phyloP scores from a whole-genome alignment of 2,329 filamentous ascomycete species.

The Colletotrichum costaricense region DNA sequence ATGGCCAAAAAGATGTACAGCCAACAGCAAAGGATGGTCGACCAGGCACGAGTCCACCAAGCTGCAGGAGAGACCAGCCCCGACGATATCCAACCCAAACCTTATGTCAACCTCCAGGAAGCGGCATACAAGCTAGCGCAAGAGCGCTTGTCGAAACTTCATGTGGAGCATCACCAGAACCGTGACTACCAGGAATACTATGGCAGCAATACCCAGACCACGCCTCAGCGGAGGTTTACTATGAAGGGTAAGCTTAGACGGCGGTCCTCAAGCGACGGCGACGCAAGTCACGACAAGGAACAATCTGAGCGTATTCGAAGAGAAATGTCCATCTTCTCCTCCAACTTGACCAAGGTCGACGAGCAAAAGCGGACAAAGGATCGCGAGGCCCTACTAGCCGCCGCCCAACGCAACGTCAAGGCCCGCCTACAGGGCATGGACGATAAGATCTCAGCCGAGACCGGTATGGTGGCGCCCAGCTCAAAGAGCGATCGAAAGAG shows the following conservation, averaged over 20 bases:
- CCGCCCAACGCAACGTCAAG: slow-evolving; percentile 88
- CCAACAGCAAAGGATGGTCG: slow-evolving; percentile 71
- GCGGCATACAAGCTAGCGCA: slow-evolving; percentile 88
- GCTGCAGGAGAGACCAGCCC: slow-evolving; percentile 45
- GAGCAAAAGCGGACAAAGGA: slow-evolving; percentile 80
- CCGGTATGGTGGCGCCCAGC: slow-evolving; percentile 77
- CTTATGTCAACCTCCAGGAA: slow-evolving; percentile 79
- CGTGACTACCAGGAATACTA: slow-evolving; percentile 82
- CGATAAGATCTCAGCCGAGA: slow-evolving; percentile 80
- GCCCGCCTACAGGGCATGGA: slow-evolving; percentile 84
- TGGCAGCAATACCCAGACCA: slow-evolving; percentile 59
- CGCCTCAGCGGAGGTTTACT: slow-evolving; percentile 57
- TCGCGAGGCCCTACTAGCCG: slow-evolving; percentile 78
- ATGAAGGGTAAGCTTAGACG: slow-evolving; percentile 67
- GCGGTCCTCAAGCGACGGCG: slow-evolving; percentile 76
- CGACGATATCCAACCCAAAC: slow-evolving; percentile 59
- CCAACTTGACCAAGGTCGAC: slow-evolving; percentile 75
- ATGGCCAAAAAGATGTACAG: slow-evolving; percentile 92
- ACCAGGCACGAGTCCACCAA: slow-evolving; percentile 56
- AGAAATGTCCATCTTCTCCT: slow-evolving; percentile 84
- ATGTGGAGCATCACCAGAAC: slow-evolving; percentile 74
- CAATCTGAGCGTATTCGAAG: slow-evolving; percentile 78
- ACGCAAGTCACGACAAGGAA: slow-evolving; percentile 71
- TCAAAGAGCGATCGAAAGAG: slow-evolving; percentile 80
- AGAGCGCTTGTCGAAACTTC: slow-evolving; percentile 83